A percentile compares a stretch with the other conserved stretches of the same genome.
Evolutionary conservation across 2,329 filamentous ascomycete species (phyloP).

Genomic region (Ascochyta pisi): DNA sequence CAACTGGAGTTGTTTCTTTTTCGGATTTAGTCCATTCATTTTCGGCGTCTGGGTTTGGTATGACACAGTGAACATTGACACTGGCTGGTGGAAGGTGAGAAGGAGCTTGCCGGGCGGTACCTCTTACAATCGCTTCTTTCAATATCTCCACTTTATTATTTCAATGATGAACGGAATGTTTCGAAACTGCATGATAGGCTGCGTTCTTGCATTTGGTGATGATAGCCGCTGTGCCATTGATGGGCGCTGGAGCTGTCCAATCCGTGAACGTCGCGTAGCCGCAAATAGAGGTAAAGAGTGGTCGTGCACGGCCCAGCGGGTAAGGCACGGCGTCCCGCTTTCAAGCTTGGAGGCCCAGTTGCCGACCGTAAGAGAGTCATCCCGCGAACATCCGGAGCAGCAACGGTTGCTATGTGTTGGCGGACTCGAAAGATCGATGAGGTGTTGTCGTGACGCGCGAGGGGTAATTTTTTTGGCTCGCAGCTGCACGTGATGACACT

Average conservation of each 20-base stretch:
- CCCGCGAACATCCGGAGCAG: constrained; percentile 4
- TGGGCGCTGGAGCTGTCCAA: constrained; percentile 49
- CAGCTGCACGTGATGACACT: constrained; percentile 39
- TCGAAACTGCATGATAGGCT: constrained; percentile 41
- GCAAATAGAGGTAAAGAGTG: constrained; percentile 48
- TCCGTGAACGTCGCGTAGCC: constrained; percentile 50
- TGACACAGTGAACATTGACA: constrained; percentile 41
- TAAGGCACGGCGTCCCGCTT: constrained; percentile 34
- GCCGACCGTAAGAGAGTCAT: constrained; percentile 2
- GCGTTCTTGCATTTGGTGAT: constrained; percentile 33
- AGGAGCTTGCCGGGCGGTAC: constrained; percentile 43
- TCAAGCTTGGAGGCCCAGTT: constrained; percentile 16
- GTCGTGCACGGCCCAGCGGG: constrained; percentile 42
- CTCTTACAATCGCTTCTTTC: constrained; percentile 47
- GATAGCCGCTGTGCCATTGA: constrained; percentile 49
- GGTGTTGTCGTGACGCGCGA: constrained; percentile 39
- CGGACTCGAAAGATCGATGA: constrained; percentile 21
- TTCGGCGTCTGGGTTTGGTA: constrained; percentile 35
- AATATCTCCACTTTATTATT: constrained; percentile 34
- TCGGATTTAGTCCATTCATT: constrained; percentile 43
- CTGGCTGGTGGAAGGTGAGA: constrained; percentile 36
- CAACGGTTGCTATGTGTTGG: constrained; percentile 18
- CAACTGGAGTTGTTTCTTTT: constrained; percentile 34
- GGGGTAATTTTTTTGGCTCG: constrained; percentile 40
- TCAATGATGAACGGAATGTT: constrained; percentile 45